Base-by-base conservation (phyloP, 2,329 filamentous ascomycete species). In the Exophiala calicioides region DNA sequence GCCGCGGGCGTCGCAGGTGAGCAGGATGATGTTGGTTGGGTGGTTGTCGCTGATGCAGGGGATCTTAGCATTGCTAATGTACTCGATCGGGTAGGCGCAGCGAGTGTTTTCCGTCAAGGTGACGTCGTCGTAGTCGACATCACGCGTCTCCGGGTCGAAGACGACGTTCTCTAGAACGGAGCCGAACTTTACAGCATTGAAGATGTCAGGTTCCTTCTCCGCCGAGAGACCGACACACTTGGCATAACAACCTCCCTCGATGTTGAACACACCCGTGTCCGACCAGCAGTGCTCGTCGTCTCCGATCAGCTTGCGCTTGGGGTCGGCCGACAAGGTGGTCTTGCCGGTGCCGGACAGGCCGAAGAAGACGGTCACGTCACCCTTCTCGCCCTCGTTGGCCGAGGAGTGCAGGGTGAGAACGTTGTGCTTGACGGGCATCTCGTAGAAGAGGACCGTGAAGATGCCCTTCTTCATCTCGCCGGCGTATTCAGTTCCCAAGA, bases 231-330 rank as follows among this genome's bases (percentile, higher is more conserved):
- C 91, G 68, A 98, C 91, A 73, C 86, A 91, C 85, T 98, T 98
- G 72, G 93, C 93, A 75, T 98, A 98, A 82, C 93, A 98, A 58
- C 93, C 93, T 63, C 93, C 93, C 76, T 98, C 93, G 50, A 98
- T 98, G 82, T 98, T 98, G 86, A 98, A 98, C 68, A 98, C 84
- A 70, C 93, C 93, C 48, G 74, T 82, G 68, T 98, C 93, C 62
- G 85, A 90, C 93, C 93, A 98, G 86, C 93, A 97, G 82, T 98
- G 93, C 85, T 98, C 93, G 68, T 98, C 93, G 64, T 98, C 93
- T 68, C 93, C 93, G 63, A 98, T 98, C 65, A 98, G 76, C 58
- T 88, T 84, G 68, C 93, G 90, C 79, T 96, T 94, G 63, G 90
- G 90, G 72, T 98, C 93, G 51, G 93, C 93, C 54, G 93, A 97